Conservation (phyloP, 257 asterid species). For the Ajuga chamaepitys region DNA sequence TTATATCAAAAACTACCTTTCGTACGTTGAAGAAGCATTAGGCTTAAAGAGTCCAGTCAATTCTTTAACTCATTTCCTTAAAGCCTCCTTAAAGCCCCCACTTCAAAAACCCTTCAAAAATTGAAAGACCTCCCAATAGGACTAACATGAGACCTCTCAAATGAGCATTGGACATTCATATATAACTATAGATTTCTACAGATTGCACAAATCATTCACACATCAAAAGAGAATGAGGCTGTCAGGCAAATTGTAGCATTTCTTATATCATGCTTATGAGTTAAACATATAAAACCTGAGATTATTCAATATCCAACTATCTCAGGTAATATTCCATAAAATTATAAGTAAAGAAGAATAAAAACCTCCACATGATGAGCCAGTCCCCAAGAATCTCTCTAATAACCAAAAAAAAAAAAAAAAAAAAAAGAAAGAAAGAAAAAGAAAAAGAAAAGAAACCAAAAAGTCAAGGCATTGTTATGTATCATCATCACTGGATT, state of each 20-base stretch:
- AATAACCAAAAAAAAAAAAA: background rate
- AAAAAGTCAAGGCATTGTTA: background rate
- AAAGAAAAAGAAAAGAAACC: too few species aligned
- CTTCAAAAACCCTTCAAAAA: too few species aligned
- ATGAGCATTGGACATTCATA: too few species aligned
- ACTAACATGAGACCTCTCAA: too few species aligned
- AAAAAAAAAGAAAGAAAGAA: too few species aligned
- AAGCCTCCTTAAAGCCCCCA: too few species aligned
- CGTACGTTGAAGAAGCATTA: too few species aligned
- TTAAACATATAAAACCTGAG: background rate
- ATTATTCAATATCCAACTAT: background rate
- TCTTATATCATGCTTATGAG: background rate
- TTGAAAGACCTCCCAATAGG: too few species aligned
- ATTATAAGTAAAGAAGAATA: background rate
- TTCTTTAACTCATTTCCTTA: too few species aligned
- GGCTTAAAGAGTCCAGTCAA: too few species aligned
- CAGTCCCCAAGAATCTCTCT: background rate
- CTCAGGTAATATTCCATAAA: background rate
- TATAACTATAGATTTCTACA: too few species aligned
- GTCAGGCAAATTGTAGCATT: background rate
- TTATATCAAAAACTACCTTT: too few species aligned
- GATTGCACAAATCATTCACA: background rate
- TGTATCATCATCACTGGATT: background rate
- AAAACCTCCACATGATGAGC: background rate
- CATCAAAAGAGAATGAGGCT: background rate